Base-by-base conservation (phyloP, 2,329 filamentous ascomycete species). In the Trichoderma sp. region DNA sequence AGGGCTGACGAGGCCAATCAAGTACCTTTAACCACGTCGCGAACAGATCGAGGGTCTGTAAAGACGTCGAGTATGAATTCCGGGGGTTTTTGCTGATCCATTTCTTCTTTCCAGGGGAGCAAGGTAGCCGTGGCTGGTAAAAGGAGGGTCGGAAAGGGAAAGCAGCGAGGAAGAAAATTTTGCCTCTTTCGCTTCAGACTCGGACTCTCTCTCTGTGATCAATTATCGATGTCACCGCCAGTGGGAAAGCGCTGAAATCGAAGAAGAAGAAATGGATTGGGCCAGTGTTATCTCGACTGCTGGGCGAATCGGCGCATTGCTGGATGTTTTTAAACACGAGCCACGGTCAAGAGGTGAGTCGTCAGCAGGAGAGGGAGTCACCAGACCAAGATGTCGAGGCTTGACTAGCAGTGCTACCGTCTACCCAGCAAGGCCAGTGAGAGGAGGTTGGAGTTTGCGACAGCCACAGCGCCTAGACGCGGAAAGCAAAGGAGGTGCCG, bases 1-100 rank as follows among this genome's bases (percentile, higher is more conserved):
- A 36, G 12, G 12, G 26, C 24, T 39, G 68, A 43, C 43, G 47
- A 68, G 15, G 53, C 64, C n/a, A 24, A 53, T 56, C 15, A 57
- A 28, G 43, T 70, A 95, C 95, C 95, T 90, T 95, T 95, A 74
- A 98, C 91, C 70, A 98, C 92, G 80, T 98, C 95, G 81, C 93
- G 93, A 75, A 98, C 93, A 70, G 92, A 96, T 57, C 90, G 89
- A 66, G 94, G 93, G 83, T 98, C 96, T 72, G 95, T 93, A 81
- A 98, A 97, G 79, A 97, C 91, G 81, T 98, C 95, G 80, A 99
- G 89, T 76, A 93, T 93, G 84, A 97, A 97, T 83, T 98, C 94
- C 77, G 94, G 93, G 72, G 93, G 90, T 69, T 81, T 83, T 72
- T 84, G 84, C 73, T 84, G 83, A 72, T 87, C 85, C 85, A 87